Conservation (phyloP, 257 asterid genomes). For the Lantana camara region DNA sequence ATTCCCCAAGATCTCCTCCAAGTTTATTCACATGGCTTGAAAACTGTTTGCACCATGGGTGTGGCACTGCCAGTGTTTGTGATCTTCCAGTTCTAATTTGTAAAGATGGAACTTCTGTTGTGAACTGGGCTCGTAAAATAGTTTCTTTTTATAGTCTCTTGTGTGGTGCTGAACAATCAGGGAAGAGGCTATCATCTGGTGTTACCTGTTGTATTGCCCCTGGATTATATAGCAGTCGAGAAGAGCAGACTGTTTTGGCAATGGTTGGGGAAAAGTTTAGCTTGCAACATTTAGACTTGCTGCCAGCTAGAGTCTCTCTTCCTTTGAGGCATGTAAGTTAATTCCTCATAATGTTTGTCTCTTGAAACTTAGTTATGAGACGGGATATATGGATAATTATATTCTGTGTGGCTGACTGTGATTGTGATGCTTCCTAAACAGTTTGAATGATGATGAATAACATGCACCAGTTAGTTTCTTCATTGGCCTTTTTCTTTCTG, state of each 20-base stretch:
- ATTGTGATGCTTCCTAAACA: neutral
- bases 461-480: conserved; percentile 14
- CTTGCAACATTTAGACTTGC: conserved; percentile 85
- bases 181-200: conserved; percentile 76
- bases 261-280: conserved; percentile 98
- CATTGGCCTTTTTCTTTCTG: neutral
- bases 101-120: conserved; percentile 69
- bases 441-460: neutral
- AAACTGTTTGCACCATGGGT: conserved; percentile 76
- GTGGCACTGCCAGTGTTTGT: conserved; percentile 52
- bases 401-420: conserved; percentile 19
- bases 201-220: conserved; percentile 68
- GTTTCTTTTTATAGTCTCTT: conserved; percentile 86
- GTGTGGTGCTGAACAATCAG: conserved; percentile 77
- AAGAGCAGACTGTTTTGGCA: conserved; percentile 82
- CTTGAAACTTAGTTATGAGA: conserved; percentile 2
- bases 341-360: conserved; percentile 15
- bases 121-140: conserved; percentile 85
- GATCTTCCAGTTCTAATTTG: conserved; percentile 76
- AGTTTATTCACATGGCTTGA: conserved; percentile 93
- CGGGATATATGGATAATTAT: neutral
- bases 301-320: conserved; percentile 93
- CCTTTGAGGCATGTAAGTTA: conserved; percentile 92
- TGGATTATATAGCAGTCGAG: conserved; percentile 65
- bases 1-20: conserved; percentile 62